Base-by-base conservation (phyloP, 768 basidiomycete species). In the Boletus tomentosulus region DNA sequence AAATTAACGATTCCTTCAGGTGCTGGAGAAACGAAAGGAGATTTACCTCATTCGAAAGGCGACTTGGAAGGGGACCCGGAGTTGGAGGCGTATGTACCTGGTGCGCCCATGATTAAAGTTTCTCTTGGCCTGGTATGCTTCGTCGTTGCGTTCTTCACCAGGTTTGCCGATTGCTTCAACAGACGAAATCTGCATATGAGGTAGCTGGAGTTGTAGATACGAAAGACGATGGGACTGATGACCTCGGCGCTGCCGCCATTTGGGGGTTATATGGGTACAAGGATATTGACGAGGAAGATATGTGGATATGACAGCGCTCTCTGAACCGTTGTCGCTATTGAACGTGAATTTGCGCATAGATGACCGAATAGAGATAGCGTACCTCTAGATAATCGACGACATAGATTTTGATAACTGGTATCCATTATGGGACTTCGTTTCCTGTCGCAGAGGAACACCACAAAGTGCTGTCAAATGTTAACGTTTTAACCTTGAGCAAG, bases 191-290 rank as follows among this genome's bases (percentile, higher is more conserved):
- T 16, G 74, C 78, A 13, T 81, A 79, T 52, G 76, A 83, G 57
- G 70, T 76, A 3, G 69, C 74, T 15, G 76, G 73, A 22, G 67
- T 71, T 13, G 73, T 82, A 25, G 77, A 76, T 3, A 68, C 72
- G 9, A 77, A 72, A 46, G 66, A 72, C 25, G 76, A 79, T 46
- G 77, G 72, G 11, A 62, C 68, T 6, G 73, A 76, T 6, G 83
- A 84, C 58, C 65, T 83, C 30, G 67, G 78, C 16, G 81, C 78
- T 7, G 70, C 71, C 0, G 28, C 59, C 6, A 73, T 80, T 41
- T 84, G 82, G 83, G 66, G 68, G 7, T 70, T 61, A 24, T 78
- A 71, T 57, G 80, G 81, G 13, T 65, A 74, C 16, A 65, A 60
- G 34, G 71, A 73, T 3, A 64, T 74, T 27, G 73, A 75, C 38